These are phyloP conservation scores for Ottelia alismoides DNA, from an alignment of 106 monocot species.

Conservation along the genomic window DNA sequence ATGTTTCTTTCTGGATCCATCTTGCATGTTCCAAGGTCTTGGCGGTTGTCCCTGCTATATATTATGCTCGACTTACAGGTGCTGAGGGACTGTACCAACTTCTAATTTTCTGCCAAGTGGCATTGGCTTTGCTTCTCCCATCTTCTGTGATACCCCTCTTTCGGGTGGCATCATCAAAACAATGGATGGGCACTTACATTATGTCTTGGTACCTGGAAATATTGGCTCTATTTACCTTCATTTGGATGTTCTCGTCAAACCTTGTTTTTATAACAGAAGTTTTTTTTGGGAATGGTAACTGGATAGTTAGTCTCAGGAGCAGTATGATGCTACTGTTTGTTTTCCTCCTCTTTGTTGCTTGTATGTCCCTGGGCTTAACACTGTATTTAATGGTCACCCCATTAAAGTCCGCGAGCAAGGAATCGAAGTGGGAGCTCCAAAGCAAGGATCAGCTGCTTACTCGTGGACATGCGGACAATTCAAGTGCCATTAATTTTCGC, in stretches of 20 bases:
- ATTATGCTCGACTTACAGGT: conserved; percentile 38
- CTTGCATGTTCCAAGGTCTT: conserved; percentile 35
- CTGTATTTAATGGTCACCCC: conserved; percentile 73
- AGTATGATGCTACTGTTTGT: conserved; percentile 25
- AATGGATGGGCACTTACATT: conserved; percentile 53
- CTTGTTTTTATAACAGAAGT: conserved; percentile 56
- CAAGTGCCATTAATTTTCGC: conserved; percentile 16
- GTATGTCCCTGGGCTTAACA: conserved; percentile 37
- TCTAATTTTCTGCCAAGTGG: conserved; percentile 65
- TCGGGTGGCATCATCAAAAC: conserved; percentile 80
- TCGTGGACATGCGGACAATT: conserved; percentile 8
- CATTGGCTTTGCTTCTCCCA: conserved; percentile 78
- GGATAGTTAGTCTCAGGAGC: conserved; percentile 37
- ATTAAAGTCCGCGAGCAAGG: conserved; percentile 60
- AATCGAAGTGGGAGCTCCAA: conserved; percentile 12
- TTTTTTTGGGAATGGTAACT: conserved; percentile 59
- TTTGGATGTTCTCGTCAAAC: conserved; percentile 56
- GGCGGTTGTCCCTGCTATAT: conserved; percentile 38
- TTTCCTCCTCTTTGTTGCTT: conserved; percentile 36
- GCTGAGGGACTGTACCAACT: conserved; percentile 73
- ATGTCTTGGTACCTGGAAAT: conserved; percentile 63
- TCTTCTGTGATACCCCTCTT: conserved; percentile 93
- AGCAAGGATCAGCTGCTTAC: conserved; percentile 14
- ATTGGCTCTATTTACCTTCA: conserved; percentile 46
- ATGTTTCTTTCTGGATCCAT: conserved; percentile 29